Evolutionary conservation across 2,329 filamentous ascomycete genomes (phyloP), one percentile per base, ranked within the genome.

Genomic region (Diplocarpon rosae): DNA sequence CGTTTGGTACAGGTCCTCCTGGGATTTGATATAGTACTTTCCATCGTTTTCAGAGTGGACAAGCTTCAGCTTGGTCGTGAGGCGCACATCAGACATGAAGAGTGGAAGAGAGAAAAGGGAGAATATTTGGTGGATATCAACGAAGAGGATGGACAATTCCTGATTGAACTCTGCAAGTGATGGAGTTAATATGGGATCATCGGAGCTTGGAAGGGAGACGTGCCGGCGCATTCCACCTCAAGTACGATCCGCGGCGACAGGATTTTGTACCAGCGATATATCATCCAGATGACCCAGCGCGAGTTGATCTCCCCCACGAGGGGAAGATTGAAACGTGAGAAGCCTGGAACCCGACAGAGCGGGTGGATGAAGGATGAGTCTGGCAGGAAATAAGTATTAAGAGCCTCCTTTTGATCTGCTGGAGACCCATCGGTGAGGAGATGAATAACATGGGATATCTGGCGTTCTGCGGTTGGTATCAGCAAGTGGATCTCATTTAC

Each of bases 251-350:
- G 67, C 0, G 88, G 88, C 49, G 80, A 86, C 59, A 94, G 69
- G 52, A 90, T 83, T 58, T 87, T 85, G 64, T 93, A 90, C 84
- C 83, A 89, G 33, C 78, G 76, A 59, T 86, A 93, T 45, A 94
- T 80, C 54, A 72, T 70, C 38, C 74, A 66, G 14, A 93, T 70
- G 5, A 85, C 60, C 65, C 71, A 77, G 35, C 85, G 72, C 9
- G 83, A 89, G 51, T 80, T 75, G 17, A 75, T 44, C 11, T 58
- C 49, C 7, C 64, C 62, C 0, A 68, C 52, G 2, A 70, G 54
- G 1, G 69, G 71, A 1, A 74, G 39, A 1, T 59, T 47, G 27
- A 65, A 52, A 14, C 67, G 60, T 3, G 61, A 59, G 52, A 78
- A 74, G 6, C 68, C 66, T 1, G 75, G 74, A 1, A 86, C 84